Percentiles rank a stretch among this genome's conserved stretches.
These are phyloP conservation scores for Thalia dealbata DNA, from an alignment of 176 grass and related monocot species.

Conservation along the genomic window DNA sequence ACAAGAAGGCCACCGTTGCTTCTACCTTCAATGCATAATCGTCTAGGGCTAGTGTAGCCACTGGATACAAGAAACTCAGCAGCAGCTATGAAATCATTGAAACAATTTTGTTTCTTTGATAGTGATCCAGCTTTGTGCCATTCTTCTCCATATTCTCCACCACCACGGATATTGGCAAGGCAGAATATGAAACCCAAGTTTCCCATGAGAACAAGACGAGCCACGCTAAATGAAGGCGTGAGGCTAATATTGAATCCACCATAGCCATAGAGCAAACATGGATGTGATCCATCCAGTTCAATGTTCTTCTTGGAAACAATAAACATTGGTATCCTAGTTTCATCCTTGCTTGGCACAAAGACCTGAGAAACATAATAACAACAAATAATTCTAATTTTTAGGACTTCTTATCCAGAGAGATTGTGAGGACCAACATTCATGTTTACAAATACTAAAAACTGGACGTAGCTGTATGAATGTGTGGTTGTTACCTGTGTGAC, in stretches of 20 bases:
- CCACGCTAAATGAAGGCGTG: conserved; percentile 63
- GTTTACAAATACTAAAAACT: neutral
- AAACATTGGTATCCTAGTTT: conserved; percentile 83
- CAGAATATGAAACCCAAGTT: conserved; percentile 62
- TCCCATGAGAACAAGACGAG: conserved; percentile 60
- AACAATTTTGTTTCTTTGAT: conserved; percentile 81
- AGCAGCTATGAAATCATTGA: conserved; percentile 74
- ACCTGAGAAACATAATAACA: conserved; percentile 30
- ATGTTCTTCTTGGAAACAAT: conserved; percentile 71
- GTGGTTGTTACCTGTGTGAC: conserved; percentile 63
- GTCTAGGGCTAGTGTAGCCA: conserved; percentile 52
- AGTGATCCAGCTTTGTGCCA: conserved; percentile 98
- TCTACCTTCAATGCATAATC: conserved; percentile 85
- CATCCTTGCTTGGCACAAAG: conserved; percentile 67
- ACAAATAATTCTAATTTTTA: neutral
- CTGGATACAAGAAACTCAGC: conserved; percentile 62
- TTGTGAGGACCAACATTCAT: neutral
- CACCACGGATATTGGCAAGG: conserved; percentile 79
- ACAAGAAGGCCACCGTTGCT: conserved; percentile 94
- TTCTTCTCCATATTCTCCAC: conserved; percentile 94
- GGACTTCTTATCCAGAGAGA: neutral
- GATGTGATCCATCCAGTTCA: conserved; percentile 65
- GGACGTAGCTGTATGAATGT: neutral
- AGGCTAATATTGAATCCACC: conserved; percentile 84
- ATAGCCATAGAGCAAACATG: conserved; percentile 84